Conservation (phyloP, 2,329 filamentous ascomycete genomes). For the Ophiostoma triangulosporum region DNA sequence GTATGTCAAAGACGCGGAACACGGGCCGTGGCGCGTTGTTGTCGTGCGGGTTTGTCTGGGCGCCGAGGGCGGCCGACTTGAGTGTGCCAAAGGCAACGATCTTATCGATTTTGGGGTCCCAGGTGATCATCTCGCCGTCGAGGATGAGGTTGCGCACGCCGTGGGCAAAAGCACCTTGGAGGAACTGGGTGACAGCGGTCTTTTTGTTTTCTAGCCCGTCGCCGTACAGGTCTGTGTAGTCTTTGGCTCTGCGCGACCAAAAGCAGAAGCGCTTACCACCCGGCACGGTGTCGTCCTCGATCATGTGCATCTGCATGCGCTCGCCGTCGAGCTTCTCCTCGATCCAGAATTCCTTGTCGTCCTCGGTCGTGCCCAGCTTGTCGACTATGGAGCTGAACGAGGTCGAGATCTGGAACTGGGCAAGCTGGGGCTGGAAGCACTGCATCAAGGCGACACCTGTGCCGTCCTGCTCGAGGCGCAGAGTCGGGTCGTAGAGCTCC, state of each 20-base stretch:
- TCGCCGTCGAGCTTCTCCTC: constrained; percentile 97
- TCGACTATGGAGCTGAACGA: constrained; percentile 66
- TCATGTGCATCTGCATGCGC: constrained; percentile 92
- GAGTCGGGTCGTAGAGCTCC: constrained; percentile 65
- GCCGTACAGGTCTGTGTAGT: constrained; percentile 92
- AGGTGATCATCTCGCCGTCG: constrained; percentile 97
- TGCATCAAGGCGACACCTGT: constrained; percentile 73
- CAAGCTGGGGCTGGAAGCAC: constrained; percentile 91
- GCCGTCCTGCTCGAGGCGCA: constrained; percentile 62
- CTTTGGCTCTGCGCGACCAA: constrained; percentile 92
- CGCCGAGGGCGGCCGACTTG: constrained; percentile 75
- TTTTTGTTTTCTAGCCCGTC: constrained; percentile 58
- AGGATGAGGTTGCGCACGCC: constrained; percentile 78
- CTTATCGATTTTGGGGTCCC: constrained; percentile 76
- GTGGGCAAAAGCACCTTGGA: constrained; percentile 61
- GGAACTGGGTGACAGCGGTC: constrained; percentile 65
- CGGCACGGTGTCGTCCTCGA: constrained; percentile 49
- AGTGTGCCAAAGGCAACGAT: constrained; percentile 84
- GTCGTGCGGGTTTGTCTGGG: constrained; percentile 59
- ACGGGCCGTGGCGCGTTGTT: constrained; percentile 56
- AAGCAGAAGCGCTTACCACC: constrained; percentile 69
- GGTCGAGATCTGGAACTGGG: constrained; percentile 75
- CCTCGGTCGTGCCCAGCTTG: constrained; percentile 48
- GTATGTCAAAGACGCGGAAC: constrained; percentile 79
- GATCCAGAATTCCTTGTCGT: constrained; percentile 79